Evolutionary conservation across 345 rosid species (phyloP).

Genomic region (Zanthoxylum bungeanum): DNA sequence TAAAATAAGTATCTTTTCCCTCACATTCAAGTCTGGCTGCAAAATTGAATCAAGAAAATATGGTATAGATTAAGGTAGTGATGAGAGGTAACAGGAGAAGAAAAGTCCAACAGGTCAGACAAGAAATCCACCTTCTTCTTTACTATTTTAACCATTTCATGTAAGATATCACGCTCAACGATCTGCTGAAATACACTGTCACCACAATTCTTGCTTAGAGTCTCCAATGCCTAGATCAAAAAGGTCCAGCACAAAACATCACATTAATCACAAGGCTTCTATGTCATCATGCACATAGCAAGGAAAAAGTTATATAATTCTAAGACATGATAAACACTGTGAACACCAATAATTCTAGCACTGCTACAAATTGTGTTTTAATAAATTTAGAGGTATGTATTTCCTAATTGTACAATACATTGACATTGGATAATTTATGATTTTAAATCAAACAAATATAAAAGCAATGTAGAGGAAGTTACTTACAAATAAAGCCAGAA

Average conservation of each 20-base stretch:
- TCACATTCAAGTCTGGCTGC: constrained; percentile 93
- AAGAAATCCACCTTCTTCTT: constrained; percentile 80
- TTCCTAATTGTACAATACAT: too few species aligned
- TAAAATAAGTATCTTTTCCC: constrained; percentile 82
- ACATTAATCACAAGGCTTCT: background rate
- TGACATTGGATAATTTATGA: background rate
- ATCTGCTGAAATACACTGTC: constrained; percentile 84
- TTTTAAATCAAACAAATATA: background rate
- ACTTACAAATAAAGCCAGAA: constrained; percentile 86
- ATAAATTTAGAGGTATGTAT: background rate
- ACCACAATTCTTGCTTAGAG: constrained; percentile 92
- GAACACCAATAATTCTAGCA: background rate
- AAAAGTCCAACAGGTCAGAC: constrained; percentile 8
- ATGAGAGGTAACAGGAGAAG: constrained; percentile 6
- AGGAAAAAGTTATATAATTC: background rate
- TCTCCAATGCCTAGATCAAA: constrained; percentile 74
- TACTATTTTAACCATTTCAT: constrained; percentile 94
- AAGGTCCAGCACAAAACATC: constrained; percentile 5
- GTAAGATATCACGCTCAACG: constrained; percentile 85
- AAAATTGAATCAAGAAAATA: constrained; percentile 16
- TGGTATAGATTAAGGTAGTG: background rate
- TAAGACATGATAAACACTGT: background rate
- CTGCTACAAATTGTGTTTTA: background rate
- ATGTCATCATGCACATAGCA: background rate
- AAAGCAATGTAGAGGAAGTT: constrained; percentile 3